phyloP scores from a whole-genome alignment of 768 basidiomycete species.

The Lentinula boryana region DNA sequence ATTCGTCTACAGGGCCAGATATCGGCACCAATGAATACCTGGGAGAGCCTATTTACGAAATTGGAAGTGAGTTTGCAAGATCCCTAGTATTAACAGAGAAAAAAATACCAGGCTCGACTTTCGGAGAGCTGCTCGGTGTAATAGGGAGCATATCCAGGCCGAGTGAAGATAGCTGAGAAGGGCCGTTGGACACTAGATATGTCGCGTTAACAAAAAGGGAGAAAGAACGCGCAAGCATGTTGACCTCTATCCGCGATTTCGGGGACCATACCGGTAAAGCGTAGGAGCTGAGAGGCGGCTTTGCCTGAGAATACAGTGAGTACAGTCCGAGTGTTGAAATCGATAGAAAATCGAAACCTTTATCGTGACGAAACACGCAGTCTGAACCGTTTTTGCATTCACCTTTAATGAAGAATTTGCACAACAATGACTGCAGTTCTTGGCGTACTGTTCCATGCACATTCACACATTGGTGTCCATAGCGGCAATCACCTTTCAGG shows the following conservation, averaged over 20 bases:
- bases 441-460: not conserved
- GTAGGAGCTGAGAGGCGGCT: not conserved
- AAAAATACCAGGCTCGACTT: not conserved
- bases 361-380: slow-evolving; percentile 19
- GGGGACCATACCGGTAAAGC: too few species aligned
- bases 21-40: not conserved
- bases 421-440: slow-evolving; percentile 7
- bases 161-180: not conserved
- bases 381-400: slow-evolving; percentile 20
- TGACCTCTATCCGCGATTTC: not conserved
- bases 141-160: not conserved
- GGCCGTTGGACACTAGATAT: not conserved
- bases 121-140: not conserved
- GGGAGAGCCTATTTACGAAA: not conserved
- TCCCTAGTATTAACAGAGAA: not conserved
- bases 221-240: not conserved
- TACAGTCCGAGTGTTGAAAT: not conserved
- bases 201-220: not conserved
- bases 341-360: not conserved
- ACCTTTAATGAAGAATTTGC: slow-evolving; percentile 19
- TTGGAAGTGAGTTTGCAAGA: not conserved
- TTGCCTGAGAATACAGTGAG: not conserved
- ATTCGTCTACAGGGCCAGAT: not conserved
- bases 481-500: slow-evolving; percentile 17
- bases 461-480: slow-evolving; percentile 16